These are phyloP conservation scores for Serendipita sp. DNA, from an alignment of 768 basidiomycete species.

Conservation along the genomic window DNA sequence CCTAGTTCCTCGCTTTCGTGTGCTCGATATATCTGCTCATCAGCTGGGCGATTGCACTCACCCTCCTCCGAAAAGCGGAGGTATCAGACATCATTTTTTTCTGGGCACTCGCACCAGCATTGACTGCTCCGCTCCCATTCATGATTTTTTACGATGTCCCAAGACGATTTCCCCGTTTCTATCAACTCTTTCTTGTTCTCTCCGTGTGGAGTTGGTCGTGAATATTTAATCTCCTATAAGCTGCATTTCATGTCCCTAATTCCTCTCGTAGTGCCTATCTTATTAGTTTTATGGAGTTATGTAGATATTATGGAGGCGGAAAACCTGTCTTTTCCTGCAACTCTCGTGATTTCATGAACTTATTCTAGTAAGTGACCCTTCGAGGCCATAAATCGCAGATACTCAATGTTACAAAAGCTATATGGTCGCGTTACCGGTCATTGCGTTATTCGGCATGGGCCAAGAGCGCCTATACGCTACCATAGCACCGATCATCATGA, in stretches of 20 bases:
- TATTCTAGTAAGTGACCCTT: conserved; percentile 8
- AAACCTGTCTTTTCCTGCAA: background rate
- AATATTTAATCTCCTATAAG: background rate
- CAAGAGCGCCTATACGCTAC: conserved; percentile 17
- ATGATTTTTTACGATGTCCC: conserved; percentile 64
- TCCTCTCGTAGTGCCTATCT: background rate
- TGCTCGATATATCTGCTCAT: conserved; percentile 46
- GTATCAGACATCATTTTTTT: conserved; percentile 46
- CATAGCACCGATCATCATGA: conserved; percentile 18
- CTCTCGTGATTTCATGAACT: background rate
- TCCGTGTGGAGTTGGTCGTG: conserved; percentile 47
- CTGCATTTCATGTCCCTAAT: background rate
- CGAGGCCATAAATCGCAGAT: conserved; percentile 9
- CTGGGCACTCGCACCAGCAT: conserved; percentile 39
- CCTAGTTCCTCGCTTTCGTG: conserved; percentile 41
- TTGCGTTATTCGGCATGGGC: conserved; percentile 21
- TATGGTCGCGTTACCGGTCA: conserved; percentile 18
- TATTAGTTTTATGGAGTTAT: background rate
- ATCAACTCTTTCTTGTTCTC: conserved; percentile 43
- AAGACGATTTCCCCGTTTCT: conserved; percentile 37
- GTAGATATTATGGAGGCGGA: background rate
- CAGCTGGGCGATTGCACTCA: conserved; percentile 52
- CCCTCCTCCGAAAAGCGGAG: conserved; percentile 29
- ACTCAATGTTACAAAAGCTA: conserved; percentile 4
- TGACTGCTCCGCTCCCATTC: conserved; percentile 45